These are phyloP conservation scores for Corniculantispora saksenae DNA, from an alignment of 2,329 filamentous ascomycete species.

Conservation along the genomic window DNA sequence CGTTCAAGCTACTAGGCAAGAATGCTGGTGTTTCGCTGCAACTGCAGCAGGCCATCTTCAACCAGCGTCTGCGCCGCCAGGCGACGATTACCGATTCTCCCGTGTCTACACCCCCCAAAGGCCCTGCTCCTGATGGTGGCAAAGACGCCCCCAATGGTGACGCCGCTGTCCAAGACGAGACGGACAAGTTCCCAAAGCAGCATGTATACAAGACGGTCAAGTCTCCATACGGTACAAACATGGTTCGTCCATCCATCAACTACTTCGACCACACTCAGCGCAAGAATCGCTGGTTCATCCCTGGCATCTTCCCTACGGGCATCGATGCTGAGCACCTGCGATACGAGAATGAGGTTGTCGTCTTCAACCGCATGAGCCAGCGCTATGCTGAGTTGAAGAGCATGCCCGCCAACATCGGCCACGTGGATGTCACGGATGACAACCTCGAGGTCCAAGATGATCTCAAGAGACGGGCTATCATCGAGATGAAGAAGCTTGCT, in stretches of 20 bases:
- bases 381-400: slow-evolving; percentile 82
- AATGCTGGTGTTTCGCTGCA: slow-evolving; percentile 77
- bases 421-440: slow-evolving; percentile 79
- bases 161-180: slow-evolving; percentile 33
- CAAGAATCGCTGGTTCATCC: slow-evolving; percentile 76
- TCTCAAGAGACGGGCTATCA: slow-evolving; percentile 84
- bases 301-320: slow-evolving; percentile 84
- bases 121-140: slow-evolving; percentile 26
- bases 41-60: slow-evolving; percentile 82
- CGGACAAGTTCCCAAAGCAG: slow-evolving; percentile 38
- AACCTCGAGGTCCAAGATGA: slow-evolving; percentile 71
- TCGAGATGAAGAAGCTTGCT: slow-evolving; percentile 90
- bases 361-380: slow-evolving; percentile 87
- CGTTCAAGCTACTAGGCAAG: slow-evolving; percentile 87
- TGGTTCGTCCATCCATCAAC: slow-evolving; percentile 63
- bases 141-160: slow-evolving; percentile 41
- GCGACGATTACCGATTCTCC: slow-evolving; percentile 53
- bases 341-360: slow-evolving; percentile 81
- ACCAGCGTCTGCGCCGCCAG: slow-evolving; percentile 66
- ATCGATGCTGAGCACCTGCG: slow-evolving; percentile 84
- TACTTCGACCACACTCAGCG: slow-evolving; percentile 79
- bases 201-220: slow-evolving; percentile 72
- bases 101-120: slow-evolving; percentile 37
- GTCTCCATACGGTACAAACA: slow-evolving; percentile 64
- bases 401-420: slow-evolving; percentile 80